Base-by-base conservation (phyloP, 371 early-diverging fungal genomes). In the Rhizopus arrhizus region DNA sequence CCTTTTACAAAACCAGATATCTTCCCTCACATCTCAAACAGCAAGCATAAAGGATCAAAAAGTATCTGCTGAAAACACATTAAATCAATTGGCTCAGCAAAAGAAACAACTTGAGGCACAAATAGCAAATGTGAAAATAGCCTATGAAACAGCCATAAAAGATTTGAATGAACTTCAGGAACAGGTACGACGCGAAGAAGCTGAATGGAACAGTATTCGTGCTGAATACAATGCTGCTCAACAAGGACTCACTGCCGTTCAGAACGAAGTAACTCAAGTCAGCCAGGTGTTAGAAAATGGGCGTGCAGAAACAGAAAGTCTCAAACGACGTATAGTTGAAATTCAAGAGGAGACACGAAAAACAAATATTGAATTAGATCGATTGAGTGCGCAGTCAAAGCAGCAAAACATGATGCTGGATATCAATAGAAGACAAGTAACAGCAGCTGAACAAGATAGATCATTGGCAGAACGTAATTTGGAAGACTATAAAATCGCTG, bases 401-500 rank as follows among this genome's bases (percentile, higher is more conserved):
- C 78, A 78, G 29, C 77, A 78, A 32, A 56, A 56, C 34, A 78
- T 74, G 74, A 73, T 76, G 78, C 47, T 78, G 45, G 78, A 77
- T 66, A 78, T 81, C 53, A 76, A 76, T 53, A 66, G 69, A 36
- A 65, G 73, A 7, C 81, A 81, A 64, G 78, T 78, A 0, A 76
- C 75, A n/a, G 78, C 81, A 8, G 73, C 78, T 47, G 81, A 76
- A 32, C 72, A 74, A 48, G 81, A 81, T 47, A 56, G 77, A 6
- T 65, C 77, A 9, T 69, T 68, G 47, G 77, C 73, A 3, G 68
- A 68, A 32, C 69, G 75, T 11, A 58, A 80, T 59, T 48, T 80
- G 7, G 64, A 58, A 28, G 80, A 80, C 48, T 70, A 66, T 32
- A 71, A 73, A 46, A 62, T 64, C 12, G 74, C 75, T 38, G 74